Base-by-base conservation (phyloP, 306 rosid genomes). In the Gillenia trifoliata region DNA sequence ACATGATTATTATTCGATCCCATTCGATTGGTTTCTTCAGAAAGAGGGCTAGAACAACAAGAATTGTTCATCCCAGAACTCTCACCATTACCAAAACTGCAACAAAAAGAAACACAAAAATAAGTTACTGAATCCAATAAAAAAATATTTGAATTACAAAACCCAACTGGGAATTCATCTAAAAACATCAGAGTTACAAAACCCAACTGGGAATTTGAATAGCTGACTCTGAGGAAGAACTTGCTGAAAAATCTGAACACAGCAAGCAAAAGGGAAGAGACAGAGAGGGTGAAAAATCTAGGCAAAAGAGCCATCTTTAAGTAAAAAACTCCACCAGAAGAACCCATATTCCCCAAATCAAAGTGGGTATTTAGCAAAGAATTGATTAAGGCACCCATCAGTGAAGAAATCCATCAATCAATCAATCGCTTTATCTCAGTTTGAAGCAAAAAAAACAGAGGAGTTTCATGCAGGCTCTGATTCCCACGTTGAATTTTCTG, bases 401-500 rank as follows among this genome's bases (percentile, higher is more conserved):
- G 59, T 62, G 45, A 45, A 45, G 52, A 45, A 45, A 45, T 16
- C 52, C 52, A 45, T 45, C 73, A 83, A 79, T n/a, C 73, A 83
- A 79, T n/a, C 71, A 70, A 54, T 16, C 26, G 52, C 79, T 81
- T 87, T 70, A 75, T 38, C 82, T 84, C 69, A 80, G 67, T 84
- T 78, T 64, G 92, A 90, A 87, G 91, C 83, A 84, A 88, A 67
- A 38, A 70, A 59, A 81, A 73, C 82, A 86, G 86, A 80, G 79
- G 15, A 59, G 72, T 55, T 31, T 85, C 96, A 85, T 81, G 66
- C 70, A 76, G 63, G 77, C 68, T 41, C 49, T 84, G 86, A 91
- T 91, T 60, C 11, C 55, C 16, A 30, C 59, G 86, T 91, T 90
- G 90, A 91, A 87, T 47, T 4, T 62, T 56, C 67, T 81, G 12